phyloP scores from a whole-genome alignment of 805 yeast genomes.

The Candida caryicola region DNA sequence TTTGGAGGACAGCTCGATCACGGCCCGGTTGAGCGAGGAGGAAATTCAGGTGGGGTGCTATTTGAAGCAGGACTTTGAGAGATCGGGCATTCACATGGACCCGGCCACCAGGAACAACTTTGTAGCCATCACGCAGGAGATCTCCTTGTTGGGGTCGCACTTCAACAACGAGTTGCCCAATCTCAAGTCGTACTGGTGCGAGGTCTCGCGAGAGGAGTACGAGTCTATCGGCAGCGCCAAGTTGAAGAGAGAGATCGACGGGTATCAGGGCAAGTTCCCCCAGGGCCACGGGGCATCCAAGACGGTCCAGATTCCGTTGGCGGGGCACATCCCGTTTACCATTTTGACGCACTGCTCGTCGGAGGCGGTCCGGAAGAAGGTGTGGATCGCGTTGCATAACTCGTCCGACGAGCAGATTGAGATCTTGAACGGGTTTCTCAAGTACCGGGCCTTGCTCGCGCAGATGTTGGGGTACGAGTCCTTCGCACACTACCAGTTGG shows the following conservation, averaged over 20 bases:
- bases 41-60: constrained; percentile 81
- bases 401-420: constrained; percentile 62
- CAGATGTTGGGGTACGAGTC: constrained; percentile 65
- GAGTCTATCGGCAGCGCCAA: constrained; percentile 20
- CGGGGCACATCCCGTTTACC: constrained; percentile 63
- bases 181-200: constrained; percentile 36
- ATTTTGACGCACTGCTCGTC: constrained; percentile 58
- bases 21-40: constrained; percentile 53
- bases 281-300: constrained; percentile 3
- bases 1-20: constrained; percentile 38
- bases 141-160: constrained; percentile 77
- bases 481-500: constrained; percentile 76
- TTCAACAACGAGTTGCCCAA: constrained; percentile 53
- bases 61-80: constrained; percentile 78
- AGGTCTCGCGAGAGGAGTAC: constrained; percentile 29
- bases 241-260: constrained; percentile 24
- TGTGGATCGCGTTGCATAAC: constrained; percentile 76
- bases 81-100: constrained; percentile 84
- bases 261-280: constrained; percentile 26
- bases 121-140: constrained; percentile 74
- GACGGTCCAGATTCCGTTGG: constrained; percentile 32
- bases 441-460: constrained; percentile 68
- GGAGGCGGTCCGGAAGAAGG: constrained; percentile 54
- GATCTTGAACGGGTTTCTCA: constrained; percentile 56
- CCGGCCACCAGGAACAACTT: constrained; percentile 63